Evolutionary conservation across 805 yeast species (phyloP), one percentile per base, ranked within the genome.

Genomic region (Komagataella phaffii): DNA sequence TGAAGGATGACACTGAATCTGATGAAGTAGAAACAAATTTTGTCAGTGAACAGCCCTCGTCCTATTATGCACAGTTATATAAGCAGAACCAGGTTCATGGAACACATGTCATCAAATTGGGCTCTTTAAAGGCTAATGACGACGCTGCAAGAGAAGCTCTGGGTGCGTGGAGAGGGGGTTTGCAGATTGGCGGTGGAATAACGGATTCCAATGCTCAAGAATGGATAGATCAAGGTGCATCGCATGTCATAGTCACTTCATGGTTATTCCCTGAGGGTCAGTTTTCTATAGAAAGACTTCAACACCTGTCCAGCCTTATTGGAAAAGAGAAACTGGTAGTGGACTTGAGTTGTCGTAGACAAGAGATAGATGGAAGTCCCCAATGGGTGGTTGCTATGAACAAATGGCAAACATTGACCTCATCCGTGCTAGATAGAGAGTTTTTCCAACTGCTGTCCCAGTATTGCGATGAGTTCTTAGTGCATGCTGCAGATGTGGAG

Each of bases 401-500:
- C 67, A 85, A 89, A 66, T 93, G 99, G 99, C 97, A 90, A 64
- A 85, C 90, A 0, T 66, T 90, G 24, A 93, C 99, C 0, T 74
- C 75, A 45, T 74, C 81, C 47, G 75, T 69, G 52, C 70, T 93
- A 51, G 71, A 71, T 49, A 63, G 65, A 49, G 76, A 75, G 23
- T 75, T 85, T 24, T 75, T 93, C 53, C 62, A 59, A 3, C 54
- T 65, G 48, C 72, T 93, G 45, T 67, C 83, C 7, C 52, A 71
- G 49, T 87, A 83, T 66, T 88, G 97, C 59, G 76, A 80, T 56
- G 99, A 93, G 67, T 87, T 91, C 61, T 69, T 93, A 51, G 83
- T 93, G 17, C 99, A 93, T 68, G 99, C 99, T 3, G 99, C 99
- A 0, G 99, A 93, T 66, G 98, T 93, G 3, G 99, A 93, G 67